Conservation (phyloP, 208 protist species). For the Trypanosoma avium region DNA sequence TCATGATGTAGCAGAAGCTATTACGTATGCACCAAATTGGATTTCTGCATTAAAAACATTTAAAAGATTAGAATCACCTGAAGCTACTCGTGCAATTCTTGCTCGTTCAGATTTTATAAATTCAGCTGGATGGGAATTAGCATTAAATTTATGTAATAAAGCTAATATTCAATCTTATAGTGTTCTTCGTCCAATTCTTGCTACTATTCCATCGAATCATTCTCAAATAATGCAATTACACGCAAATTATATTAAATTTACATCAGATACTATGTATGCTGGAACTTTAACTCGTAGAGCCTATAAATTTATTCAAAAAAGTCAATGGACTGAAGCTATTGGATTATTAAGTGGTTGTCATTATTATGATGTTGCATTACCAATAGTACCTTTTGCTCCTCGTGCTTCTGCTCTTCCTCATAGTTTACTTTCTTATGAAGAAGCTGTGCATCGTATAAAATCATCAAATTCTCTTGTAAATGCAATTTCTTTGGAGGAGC, state of each 20-base stretch:
- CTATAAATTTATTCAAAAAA: slow-evolving; percentile 18
- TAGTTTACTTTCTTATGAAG: slow-evolving; percentile 21
- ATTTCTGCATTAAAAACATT: slow-evolving; percentile 26
- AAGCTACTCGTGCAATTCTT: slow-evolving; percentile 18
- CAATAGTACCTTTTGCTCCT: slow-evolving; percentile 18
- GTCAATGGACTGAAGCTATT: slow-evolving; percentile 32
- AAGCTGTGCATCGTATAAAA: slow-evolving; percentile 12
- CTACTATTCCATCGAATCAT: slow-evolving; percentile 27
- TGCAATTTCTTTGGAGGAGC: slow-evolving; percentile 24
- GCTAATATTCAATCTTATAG: slow-evolving; percentile 38
- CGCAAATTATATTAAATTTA: slow-evolving; percentile 27
- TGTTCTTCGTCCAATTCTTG: slow-evolving; percentile 36
- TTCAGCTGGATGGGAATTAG: slow-evolving; percentile 26
- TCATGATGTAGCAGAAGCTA: slow-evolving; percentile 21
- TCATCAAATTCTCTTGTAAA: not conserved
- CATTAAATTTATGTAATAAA: slow-evolving; percentile 28
- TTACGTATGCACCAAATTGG: slow-evolving; percentile 34
- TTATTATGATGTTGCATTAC: slow-evolving; percentile 35
- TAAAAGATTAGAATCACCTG: slow-evolving; percentile 22
- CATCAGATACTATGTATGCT: slow-evolving; percentile 54
- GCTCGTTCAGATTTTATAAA: slow-evolving; percentile 4
- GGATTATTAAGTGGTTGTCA: slow-evolving; percentile 31
- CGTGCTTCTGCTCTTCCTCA: slow-evolving; percentile 16
- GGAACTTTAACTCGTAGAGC: slow-evolving; percentile 52
- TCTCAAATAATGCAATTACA: slow-evolving; percentile 31